Base-by-base conservation (phyloP, 2,329 filamentous ascomycete genomes). In the Apiospora phragmitis region DNA sequence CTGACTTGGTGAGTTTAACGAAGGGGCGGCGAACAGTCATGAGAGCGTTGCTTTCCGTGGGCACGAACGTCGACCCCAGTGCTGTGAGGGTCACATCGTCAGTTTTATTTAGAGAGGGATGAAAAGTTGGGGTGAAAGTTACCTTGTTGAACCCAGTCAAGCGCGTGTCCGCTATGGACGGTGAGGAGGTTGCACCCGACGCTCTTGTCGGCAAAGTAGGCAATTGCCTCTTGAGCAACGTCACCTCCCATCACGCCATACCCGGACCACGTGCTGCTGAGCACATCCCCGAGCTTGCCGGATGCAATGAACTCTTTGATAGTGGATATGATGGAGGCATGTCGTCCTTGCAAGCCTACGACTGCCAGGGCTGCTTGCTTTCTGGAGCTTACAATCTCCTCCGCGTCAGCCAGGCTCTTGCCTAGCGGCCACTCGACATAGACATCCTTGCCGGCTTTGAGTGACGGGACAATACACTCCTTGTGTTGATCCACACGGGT, bases 401-500 rank as follows among this genome's bases (percentile, higher is more conserved):
- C 51, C 2, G 68, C 68, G 8, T 69, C 51, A 3, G 35, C 38
- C 29, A 69, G 42, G 55, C 62, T 69, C 32, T 43, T 41, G 42
- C 68, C 68, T 24, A 69, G 55, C 24, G 68, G 68, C 68, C 68
- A 69, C 41, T 69, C 68, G 38, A 55, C 59, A 14, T 65, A 69
- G 55, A 69, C 68, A 14, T 69, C 68, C 68, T 69, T 69, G 26
- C 68, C 68, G 29, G 68, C 68, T 21, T 47, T 26, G 14, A 69
- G 11, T 5, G 55, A 35, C 4, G 68, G 68, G 1, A 69, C 35
- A 12, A 69, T 26, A 14, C 49, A 24, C 14, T 32, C n/a, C 2
- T 65, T 35, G 68, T 69, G 68, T 5, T 16, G 24, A 18, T 42
- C 68, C 5, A 69, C 68, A 4, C 62, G 59, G 41, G 62, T 43